Conservation (phyloP, 441 rosid genomes). For the Macaranga tanarius region DNA sequence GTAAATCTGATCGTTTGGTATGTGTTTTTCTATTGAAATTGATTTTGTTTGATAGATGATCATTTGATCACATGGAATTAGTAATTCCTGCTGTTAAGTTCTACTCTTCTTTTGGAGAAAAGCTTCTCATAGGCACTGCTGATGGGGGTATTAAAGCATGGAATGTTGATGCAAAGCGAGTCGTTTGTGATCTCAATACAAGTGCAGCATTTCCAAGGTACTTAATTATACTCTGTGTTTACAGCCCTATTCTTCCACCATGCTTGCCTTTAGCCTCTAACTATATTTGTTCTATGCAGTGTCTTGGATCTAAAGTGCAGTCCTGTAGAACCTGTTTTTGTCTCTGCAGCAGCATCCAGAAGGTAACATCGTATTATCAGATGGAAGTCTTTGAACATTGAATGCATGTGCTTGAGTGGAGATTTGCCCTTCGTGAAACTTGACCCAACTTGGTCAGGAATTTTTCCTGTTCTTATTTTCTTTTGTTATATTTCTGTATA, state of each 20-base stretch:
- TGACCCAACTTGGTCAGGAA: too few species aligned
- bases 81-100: conserved; percentile 22
- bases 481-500: too few species aligned
- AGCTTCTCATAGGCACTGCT: conserved; percentile 80
- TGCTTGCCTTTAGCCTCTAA: conserved; percentile 10
- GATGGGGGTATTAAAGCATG: conserved; percentile 79
- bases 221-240: background rate
- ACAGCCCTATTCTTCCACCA: background rate
- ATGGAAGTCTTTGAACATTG: background rate
- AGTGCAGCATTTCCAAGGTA: conserved; percentile 62
- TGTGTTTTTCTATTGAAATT: conserved; percentile 19
- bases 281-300: conserved; percentile 36
- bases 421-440: background rate
- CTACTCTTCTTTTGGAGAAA: conserved; percentile 29
- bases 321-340: conserved; percentile 75
- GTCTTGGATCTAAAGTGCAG: conserved; percentile 73
- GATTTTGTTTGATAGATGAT: conserved; percentile 3
- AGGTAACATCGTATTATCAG: conserved; percentile 31
- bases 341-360: conserved; percentile 68
- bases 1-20: conserved; percentile 79
- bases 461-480: background rate
- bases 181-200: conserved; percentile 71
- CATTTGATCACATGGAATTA: conserved; percentile 9
- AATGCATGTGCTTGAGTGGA: conserved; percentile 2
- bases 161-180: conserved; percentile 80